A percentile compares a stretch with the other conserved stretches of the same genome.
Conservation (phyloP, 2,329 filamentous ascomycete genomes). For the Pestalotiopsis sp. region DNA sequence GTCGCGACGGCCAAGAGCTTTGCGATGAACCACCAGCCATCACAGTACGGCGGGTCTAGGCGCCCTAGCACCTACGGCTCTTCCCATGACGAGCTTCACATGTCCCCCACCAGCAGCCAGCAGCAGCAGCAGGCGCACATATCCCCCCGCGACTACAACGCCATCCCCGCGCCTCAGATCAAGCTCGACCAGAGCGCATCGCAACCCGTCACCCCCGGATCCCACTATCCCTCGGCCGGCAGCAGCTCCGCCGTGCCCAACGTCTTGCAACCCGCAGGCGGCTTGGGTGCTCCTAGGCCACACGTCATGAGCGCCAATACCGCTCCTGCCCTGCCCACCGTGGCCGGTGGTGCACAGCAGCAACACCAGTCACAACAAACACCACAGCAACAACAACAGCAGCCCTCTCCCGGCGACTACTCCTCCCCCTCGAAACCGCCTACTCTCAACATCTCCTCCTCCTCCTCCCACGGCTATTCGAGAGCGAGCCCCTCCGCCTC, state of each 20-base stretch:
- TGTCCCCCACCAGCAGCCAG: conserved; percentile 47
- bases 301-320: conserved; percentile 44
- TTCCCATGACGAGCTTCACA: conserved; percentile 58
- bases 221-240: conserved; percentile 38
- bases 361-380: conserved; percentile 13
- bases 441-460: conserved; percentile 54
- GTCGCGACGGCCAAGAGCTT: conserved; percentile 6
- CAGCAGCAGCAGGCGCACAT: conserved; percentile 38
- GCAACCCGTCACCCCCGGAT: conserved; percentile 38
- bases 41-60: conserved; percentile 39
- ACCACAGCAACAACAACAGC: conserved; percentile 31
- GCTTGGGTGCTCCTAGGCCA: conserved; percentile 39
- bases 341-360: conserved; percentile 44
- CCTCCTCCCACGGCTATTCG: conserved; percentile 71
- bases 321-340: conserved; percentile 49
- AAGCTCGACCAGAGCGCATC: conserved; percentile 49
- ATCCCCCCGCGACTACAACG: conserved; percentile 51
- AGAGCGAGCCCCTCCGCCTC: conserved; percentile 76
- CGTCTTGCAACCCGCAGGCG: conserved; percentile 58
- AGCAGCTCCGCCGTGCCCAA: conserved; percentile 54
- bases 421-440: conserved; percentile 65
- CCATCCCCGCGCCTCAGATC: conserved; percentile 48
- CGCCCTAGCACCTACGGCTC: conserved; percentile 42
- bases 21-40: conserved; percentile 38
- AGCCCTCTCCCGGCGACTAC: conserved; percentile 39